Evolutionary conservation across 176 grass and related monocot genomes (phyloP).

Genomic region (Ensete glaucum): DNA sequence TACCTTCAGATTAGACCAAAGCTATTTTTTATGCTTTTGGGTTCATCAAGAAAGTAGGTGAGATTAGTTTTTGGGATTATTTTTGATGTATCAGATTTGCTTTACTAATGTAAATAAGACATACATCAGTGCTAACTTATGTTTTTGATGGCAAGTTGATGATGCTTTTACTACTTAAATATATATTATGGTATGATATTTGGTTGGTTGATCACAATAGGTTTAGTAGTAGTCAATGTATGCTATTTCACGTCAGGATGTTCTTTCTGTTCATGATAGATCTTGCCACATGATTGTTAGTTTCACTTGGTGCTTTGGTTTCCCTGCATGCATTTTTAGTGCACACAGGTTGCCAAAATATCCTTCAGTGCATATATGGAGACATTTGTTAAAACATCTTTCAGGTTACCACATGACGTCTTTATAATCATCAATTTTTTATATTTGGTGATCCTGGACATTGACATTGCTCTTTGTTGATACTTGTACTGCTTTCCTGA

Average conservation of each 20-base stretch:
- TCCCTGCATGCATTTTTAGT: not conserved
- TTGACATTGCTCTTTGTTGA: not conserved
- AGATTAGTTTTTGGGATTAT: not conserved
- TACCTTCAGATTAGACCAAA: too few species aligned
- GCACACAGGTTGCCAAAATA: not conserved
- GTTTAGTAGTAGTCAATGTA: not conserved
- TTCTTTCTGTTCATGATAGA: not conserved
- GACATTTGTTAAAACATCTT: not conserved
- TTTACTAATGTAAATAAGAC: not conserved
- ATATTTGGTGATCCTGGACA: not conserved
- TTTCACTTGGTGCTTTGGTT: not conserved
- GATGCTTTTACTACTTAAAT: not conserved
- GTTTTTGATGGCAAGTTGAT: not conserved
- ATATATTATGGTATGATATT: not conserved
- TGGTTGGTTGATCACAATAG: not conserved
- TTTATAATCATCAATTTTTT: not conserved
- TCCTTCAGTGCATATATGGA: not conserved
- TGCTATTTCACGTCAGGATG: not conserved
- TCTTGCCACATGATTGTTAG: not conserved
- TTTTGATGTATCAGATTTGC: not conserved
- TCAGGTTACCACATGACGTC: too few species aligned
- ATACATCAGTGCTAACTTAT: not conserved
- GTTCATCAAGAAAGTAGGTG: too few species aligned
- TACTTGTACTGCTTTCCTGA: not conserved
- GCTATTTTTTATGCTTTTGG: too few species aligned